Conservation (phyloP, 495 filamentous ascomycete species). For the Podospora pseudopauciseta region DNA sequence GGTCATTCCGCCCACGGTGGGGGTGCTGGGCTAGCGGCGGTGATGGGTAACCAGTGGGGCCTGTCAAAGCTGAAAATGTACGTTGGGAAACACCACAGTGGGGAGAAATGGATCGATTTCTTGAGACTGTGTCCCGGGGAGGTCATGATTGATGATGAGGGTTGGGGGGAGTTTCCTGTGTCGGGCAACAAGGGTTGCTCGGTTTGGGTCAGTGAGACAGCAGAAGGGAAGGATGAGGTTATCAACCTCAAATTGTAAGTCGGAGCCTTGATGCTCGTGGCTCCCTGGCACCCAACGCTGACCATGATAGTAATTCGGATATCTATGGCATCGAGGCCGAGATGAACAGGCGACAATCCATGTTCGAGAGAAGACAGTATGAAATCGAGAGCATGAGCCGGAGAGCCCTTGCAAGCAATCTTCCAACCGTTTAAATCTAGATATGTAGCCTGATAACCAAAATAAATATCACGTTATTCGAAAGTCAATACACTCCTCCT, state of each 20-base stretch:
- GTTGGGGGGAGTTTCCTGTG: constrained; percentile 55
- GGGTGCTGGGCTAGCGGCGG: constrained; percentile 53
- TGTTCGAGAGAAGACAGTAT: neutral
- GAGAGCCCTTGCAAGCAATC: neutral
- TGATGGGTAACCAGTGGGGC: constrained; percentile 55
- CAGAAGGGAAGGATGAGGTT: constrained; percentile 23
- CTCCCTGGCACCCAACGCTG: neutral
- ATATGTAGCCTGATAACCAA: neutral
- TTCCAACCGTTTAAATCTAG: neutral
- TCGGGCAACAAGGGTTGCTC: constrained; percentile 48
- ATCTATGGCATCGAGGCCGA: neutral
- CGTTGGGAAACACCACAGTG: constrained; percentile 55
- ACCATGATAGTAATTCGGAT: neutral
- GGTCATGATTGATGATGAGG: constrained; percentile 53
- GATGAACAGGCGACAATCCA: neutral
- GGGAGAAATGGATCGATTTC: constrained; percentile 61
- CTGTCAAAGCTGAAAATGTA: constrained; percentile 51
- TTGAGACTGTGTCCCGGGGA: constrained; percentile 46
- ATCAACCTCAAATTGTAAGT: neutral
- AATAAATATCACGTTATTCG: no score
- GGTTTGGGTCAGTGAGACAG: constrained; percentile 58
- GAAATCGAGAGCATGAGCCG: neutral
- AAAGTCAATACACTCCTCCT: neutral
- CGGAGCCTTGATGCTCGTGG: neutral
- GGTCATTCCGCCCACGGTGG: constrained; percentile 31